Conservation (phyloP, 2,329 filamentous ascomycete genomes). For the Xylaria arbuscula region DNA sequence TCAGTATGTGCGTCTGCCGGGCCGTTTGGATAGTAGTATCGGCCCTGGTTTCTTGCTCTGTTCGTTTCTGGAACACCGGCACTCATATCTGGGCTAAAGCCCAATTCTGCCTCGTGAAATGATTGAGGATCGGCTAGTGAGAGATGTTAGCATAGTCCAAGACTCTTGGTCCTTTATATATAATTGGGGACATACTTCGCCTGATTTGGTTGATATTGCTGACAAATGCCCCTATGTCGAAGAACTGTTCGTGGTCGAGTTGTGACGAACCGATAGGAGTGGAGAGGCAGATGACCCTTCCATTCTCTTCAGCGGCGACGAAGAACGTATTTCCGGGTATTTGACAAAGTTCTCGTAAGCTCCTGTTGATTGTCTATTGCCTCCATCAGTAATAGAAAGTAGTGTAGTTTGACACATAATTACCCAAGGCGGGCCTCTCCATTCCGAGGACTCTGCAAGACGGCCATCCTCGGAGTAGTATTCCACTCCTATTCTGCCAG, state of each 20-base stretch:
- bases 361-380: conserved; percentile 61
- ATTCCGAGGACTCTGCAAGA: conserved; percentile 51
- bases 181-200: conserved; percentile 51
- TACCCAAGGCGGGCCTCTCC: conserved; percentile 56
- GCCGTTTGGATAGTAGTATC: conserved; percentile 6
- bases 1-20: conserved; percentile 43
- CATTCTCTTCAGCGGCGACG: conserved; percentile 62
- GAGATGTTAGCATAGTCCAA: conserved; percentile 8
- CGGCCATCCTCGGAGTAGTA: conserved; percentile 49
- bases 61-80: conserved; percentile 29
- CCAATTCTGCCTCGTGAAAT: conserved; percentile 37
- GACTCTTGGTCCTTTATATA: not conserved
- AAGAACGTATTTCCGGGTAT: conserved; percentile 65
- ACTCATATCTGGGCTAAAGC: conserved; percentile 32
- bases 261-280: conserved; percentile 44
- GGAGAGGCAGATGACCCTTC: conserved; percentile 54
- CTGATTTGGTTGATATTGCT: conserved; percentile 54
- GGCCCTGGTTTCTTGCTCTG: conserved; percentile 36
- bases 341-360: conserved; percentile 63
- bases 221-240: conserved; percentile 58
- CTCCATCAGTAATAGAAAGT: conserved; percentile 35
- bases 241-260: conserved; percentile 57
- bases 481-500: conserved; percentile 44
- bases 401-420: conserved; percentile 27
- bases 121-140: conserved; percentile 14